A percentile compares a stretch with the other conserved stretches of the same genome.
Conservation (phyloP, 1,284 basidiomycete species). For the Somion occarium region DNA sequence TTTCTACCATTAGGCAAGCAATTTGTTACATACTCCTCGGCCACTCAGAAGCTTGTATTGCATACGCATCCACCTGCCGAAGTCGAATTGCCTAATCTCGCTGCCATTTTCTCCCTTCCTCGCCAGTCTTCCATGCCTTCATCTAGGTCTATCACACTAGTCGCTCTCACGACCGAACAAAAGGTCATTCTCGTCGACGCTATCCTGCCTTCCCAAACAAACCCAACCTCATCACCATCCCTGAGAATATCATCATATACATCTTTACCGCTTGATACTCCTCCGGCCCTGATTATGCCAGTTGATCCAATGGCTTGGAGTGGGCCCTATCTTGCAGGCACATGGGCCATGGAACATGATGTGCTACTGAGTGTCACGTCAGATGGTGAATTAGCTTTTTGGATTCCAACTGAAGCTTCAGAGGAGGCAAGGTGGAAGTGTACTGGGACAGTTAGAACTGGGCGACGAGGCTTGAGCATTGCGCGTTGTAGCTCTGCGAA, state of each 20-base stretch:
- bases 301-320: conserved; percentile 93
- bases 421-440: conserved; percentile 48
- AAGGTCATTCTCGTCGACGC: conserved; percentile 19
- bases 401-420: conserved; percentile 57
- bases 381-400: conserved; percentile 76
- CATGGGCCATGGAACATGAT: conserved; percentile 49
- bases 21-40: conserved; percentile 45
- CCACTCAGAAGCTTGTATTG: conserved; percentile 40
- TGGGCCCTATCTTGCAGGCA: conserved; percentile 29
- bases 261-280: conserved; percentile 43
- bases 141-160: conserved; percentile 14
- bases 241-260: conserved; percentile 40
- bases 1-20: conserved; percentile 22
- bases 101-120: conserved; percentile 60
- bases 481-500: conserved; percentile 86
- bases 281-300: conserved; percentile 60
- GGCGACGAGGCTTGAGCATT: conserved; percentile 54
- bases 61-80: conserved; percentile 42
- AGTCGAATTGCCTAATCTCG: conserved; percentile 46
- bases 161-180: conserved; percentile 20
- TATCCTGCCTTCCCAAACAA: conserved; percentile 8
- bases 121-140: conserved; percentile 15
- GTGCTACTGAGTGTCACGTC: conserved; percentile 73
- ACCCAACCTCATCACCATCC: conserved; percentile 17
- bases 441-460: conserved; percentile 74